phyloP scores from a whole-genome alignment of 2,329 filamentous ascomycete species.

The Cryphonectria nitschkei region DNA sequence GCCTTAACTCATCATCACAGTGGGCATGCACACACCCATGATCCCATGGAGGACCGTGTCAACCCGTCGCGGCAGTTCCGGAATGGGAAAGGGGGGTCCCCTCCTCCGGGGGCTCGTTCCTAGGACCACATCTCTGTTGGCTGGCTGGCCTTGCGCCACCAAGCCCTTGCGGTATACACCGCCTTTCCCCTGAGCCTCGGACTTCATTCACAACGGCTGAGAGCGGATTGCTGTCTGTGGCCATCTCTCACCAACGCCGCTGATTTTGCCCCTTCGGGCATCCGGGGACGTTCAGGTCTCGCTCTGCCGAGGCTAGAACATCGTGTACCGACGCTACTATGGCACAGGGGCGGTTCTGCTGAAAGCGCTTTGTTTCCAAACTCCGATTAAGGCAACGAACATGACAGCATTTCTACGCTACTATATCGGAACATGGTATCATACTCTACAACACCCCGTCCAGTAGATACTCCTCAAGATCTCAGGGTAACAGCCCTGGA shows the following conservation, averaged over 20 bases:
- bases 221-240: neutral
- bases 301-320: neutral
- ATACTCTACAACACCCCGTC: neutral
- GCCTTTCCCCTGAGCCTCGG: neutral
- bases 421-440: neutral
- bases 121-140: neutral
- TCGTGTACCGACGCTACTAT: neutral
- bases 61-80: neutral
- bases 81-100: neutral
- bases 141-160: neutral
- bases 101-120: neutral
- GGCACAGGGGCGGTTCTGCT: neutral
- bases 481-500: neutral
- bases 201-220: neutral
- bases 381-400: neutral
- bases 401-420: neutral
- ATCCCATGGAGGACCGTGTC: neutral
- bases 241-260: neutral
- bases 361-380: neutral
- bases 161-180: neutral
- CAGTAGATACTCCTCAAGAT: neutral
- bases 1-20: neutral
- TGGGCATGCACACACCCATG: neutral
- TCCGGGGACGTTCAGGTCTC: neutral
- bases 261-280: neutral